Conservation (phyloP, 495 filamentous ascomycete species). For the Elaphomyces granulatus region DNA sequence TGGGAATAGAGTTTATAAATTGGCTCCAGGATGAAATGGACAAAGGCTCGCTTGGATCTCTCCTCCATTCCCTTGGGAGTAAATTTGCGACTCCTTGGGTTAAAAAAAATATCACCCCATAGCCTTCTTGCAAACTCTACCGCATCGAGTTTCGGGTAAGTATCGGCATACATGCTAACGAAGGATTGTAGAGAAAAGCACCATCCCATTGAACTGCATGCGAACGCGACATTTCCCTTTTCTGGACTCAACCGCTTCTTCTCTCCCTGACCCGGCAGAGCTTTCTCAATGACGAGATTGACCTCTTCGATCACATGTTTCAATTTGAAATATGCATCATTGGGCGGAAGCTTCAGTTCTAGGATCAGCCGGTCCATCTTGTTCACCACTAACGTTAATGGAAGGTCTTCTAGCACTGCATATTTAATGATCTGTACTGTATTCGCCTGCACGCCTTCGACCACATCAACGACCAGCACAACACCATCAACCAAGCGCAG, state of each 20-base stretch:
- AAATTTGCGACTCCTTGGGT: slow-evolving; percentile 77
- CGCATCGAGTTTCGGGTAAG: slow-evolving; percentile 63
- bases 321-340: slow-evolving; percentile 95
- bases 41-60: slow-evolving; percentile 69
- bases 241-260: slow-evolving; percentile 76
- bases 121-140: slow-evolving; percentile 66
- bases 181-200: slow-evolving; percentile 90
- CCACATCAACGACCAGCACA: slow-evolving; percentile 86
- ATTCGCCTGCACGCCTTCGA: slow-evolving; percentile 95
- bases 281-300: slow-evolving; percentile 85
- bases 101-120: slow-evolving; percentile 97
- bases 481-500: slow-evolving; percentile 82
- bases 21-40: slow-evolving; percentile 89
- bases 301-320: slow-evolving; percentile 97
- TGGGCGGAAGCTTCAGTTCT: slow-evolving; percentile 87
- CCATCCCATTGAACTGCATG: slow-evolving; percentile 87
- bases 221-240: slow-evolving; percentile 93
- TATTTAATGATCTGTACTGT: slow-evolving; percentile 96
- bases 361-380: slow-evolving; percentile 94
- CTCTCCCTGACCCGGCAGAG: slow-evolving; percentile 71
- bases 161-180: slow-evolving; percentile 89
- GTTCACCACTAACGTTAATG: slow-evolving; percentile 81
- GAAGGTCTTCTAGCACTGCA: slow-evolving; percentile 78
- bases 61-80: slow-evolving; percentile 76
- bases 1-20: slow-evolving; percentile 98